Evolutionary conservation across 441 rosid genomes (phyloP).

Genomic region (Erodium trifolium): DNA sequence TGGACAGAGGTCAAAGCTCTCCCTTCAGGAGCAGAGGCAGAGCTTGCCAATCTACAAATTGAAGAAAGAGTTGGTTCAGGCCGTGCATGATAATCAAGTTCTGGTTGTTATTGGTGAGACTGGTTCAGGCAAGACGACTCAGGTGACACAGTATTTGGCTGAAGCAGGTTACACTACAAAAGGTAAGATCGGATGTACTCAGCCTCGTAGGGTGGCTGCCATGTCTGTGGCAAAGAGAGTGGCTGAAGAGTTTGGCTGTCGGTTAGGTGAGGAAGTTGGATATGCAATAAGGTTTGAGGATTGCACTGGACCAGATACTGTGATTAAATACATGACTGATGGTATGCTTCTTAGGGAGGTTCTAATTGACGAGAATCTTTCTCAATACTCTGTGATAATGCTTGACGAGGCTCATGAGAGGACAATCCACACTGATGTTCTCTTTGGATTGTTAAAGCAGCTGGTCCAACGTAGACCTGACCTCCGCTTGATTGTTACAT

Average conservation of each 20-base stretch:
- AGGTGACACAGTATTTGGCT: constrained; percentile 74
- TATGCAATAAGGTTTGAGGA: constrained; percentile 81
- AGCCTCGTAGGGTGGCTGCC: constrained; percentile 84
- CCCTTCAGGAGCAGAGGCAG: constrained; percentile 79
- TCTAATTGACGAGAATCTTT: constrained; percentile 56
- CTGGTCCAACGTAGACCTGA: constrained; percentile 62
- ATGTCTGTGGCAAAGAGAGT: constrained; percentile 90
- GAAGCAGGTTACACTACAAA: constrained; percentile 74
- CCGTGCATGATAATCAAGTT: constrained; percentile 81
- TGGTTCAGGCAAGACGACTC: constrained; percentile 83
- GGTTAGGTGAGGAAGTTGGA: constrained; percentile 78
- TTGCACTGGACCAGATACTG: constrained; percentile 86
- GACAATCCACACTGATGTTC: constrained; percentile 78
- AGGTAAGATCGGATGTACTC: constrained; percentile 87
- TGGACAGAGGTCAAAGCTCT: constrained; percentile 74
- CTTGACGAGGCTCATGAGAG: constrained; percentile 94
- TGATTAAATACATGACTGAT: constrained; percentile 88
- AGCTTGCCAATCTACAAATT: constrained; percentile 77
- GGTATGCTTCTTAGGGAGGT: constrained; percentile 83
- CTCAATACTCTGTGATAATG: constrained; percentile 71
- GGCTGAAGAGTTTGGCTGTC: constrained; percentile 82
- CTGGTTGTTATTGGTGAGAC: constrained; percentile 85
- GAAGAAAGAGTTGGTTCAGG: constrained; percentile 74
- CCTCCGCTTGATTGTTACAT: constrained; percentile 73
- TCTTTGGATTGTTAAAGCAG: constrained; percentile 76